Evolutionary conservation across 2,329 filamentous ascomycete species (phyloP).

Genomic region (Diplodia mutila): DNA sequence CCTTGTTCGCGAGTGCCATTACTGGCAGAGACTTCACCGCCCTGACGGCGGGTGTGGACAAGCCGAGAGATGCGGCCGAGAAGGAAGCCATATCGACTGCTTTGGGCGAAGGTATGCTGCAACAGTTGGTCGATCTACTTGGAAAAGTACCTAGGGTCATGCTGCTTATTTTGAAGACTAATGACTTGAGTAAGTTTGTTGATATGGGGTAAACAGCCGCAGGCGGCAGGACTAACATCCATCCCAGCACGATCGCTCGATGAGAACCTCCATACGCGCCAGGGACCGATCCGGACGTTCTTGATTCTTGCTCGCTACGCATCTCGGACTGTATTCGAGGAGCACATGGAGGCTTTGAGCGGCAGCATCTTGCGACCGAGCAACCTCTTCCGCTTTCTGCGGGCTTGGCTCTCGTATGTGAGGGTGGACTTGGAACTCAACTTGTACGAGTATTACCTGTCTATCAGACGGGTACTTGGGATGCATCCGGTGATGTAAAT

Average conservation of each 20-base stretch:
- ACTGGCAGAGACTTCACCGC: conserved; percentile 89
- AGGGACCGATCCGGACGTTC: conserved; percentile 65
- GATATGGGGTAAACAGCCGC: neutral
- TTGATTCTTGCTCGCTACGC: conserved; percentile 68
- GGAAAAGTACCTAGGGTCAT: conserved; percentile 90
- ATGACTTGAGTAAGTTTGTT: conserved; percentile 74
- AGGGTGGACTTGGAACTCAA: conserved; percentile 62
- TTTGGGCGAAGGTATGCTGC: conserved; percentile 84
- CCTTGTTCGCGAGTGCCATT: conserved; percentile 93
- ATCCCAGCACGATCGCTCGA: conserved; percentile 79
- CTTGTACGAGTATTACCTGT: conserved; percentile 62
- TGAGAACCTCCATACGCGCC: conserved; percentile 78
- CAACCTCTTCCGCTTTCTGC: conserved; percentile 56
- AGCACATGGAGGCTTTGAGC: conserved; percentile 59
- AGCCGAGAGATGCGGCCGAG: conserved; percentile 71
- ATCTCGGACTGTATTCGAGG: conserved; percentile 64
- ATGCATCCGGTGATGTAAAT: conserved; percentile 36
- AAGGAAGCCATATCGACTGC: conserved; percentile 84
- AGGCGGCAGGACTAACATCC: neutral
- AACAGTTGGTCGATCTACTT: conserved; percentile 84
- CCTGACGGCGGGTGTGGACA: conserved; percentile 63
- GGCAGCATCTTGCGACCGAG: conserved; percentile 56
- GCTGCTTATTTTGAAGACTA: conserved; percentile 93
- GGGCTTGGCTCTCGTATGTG: conserved; percentile 58
- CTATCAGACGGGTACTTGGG: conserved; percentile 55